These are phyloP conservation scores for Wickerhamomyces subpelliculosus DNA, from an alignment of 805 yeast genomes.

Conservation along the genomic window DNA sequence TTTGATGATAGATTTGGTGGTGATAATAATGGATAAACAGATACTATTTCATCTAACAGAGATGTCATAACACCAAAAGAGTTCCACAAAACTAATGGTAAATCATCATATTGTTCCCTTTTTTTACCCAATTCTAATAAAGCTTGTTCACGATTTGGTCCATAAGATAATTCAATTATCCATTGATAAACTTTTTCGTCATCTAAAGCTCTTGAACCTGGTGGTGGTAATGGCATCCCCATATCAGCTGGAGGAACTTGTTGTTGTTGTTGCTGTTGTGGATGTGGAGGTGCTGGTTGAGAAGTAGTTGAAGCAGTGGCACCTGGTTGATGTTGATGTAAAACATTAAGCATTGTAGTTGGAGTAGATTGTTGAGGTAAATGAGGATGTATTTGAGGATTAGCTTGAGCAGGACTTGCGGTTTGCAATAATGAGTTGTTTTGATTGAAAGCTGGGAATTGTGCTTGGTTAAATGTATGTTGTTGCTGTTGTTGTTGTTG, in stretches of 20 bases:
- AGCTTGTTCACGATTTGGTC: conserved; percentile 90
- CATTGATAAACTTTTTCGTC: conserved; percentile 84
- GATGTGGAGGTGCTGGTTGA: neutral
- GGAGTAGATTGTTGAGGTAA: conserved; percentile 1
- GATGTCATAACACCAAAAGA: conserved; percentile 96
- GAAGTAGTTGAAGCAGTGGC: conserved; percentile 5
- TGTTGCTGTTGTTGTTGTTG: neutral
- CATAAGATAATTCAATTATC: conserved; percentile 85
- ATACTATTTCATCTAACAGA: conserved; percentile 78
- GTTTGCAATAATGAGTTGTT: neutral
- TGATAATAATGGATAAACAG: conserved; percentile 82
- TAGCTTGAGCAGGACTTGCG: neutral
- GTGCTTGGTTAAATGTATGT: neutral
- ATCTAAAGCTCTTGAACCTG: conserved; percentile 40
- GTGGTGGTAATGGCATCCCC: conserved; percentile 3
- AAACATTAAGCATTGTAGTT: neutral
- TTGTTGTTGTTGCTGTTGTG: conserved; percentile 2
- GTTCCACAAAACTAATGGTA: conserved; percentile 90
- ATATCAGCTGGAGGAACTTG: conserved; percentile 2
- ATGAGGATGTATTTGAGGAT: neutral
- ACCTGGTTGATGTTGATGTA: neutral
- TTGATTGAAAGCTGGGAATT: neutral
- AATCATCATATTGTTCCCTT: conserved; percentile 89
- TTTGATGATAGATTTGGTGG: conserved; percentile 83
- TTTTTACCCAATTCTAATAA: conserved; percentile 87